Evolutionary conservation across 1,284 basidiomycete species (phyloP), one percentile per base, ranked within the genome.

Genomic region (Malassezia vespertilionis): DNA sequence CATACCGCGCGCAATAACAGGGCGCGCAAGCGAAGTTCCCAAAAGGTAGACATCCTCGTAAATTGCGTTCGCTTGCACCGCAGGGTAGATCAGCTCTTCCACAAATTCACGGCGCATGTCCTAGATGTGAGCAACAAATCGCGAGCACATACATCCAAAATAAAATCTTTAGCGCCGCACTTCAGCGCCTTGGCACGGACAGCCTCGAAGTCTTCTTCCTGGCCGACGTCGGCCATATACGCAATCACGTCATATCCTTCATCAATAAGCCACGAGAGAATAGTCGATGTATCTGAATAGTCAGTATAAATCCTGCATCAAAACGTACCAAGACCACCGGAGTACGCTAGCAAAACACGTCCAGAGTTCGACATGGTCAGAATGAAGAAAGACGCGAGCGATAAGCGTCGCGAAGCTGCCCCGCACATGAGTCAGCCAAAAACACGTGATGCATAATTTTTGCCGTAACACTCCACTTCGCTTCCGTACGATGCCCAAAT

Each of bases 41-140:
- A 97, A 82, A 33, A 97, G 84, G 76, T 97, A 99, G 46, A 97
- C 86, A 65, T 87, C 88, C 84, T 99, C 93, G 75, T 99, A 99
- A 75, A 97, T 96, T 74, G 86, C 87, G 74, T 99, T 99, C 56
- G 87, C 87, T 75, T 99, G 91, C 22, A 99, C 82, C 43, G 91
- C 90, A 37, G 91, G 72, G 75, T 91, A 96, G 72, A 99, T 95
- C 64, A 97, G 80, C 73, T 96, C 84, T 47, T 84, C 87, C 48
- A 99, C 80, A 65, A 99, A 97, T 74, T 97, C 91, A 58, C 84
- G 80, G 73, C 82, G 89, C 69, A 96, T 77, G 73, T 97, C 91
- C 75, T 83, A 83, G 40, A n/a, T n/a, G n/a, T n/a, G n/a, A n/a
- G n/a, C n/a, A n/a, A n/a, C n/a, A n/a, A n/a, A n/a, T n/a, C n/a